Evolutionary conservation across 495 filamentous ascomycete genomes (phyloP).

Genomic region (Neurospora discreta): DNA sequence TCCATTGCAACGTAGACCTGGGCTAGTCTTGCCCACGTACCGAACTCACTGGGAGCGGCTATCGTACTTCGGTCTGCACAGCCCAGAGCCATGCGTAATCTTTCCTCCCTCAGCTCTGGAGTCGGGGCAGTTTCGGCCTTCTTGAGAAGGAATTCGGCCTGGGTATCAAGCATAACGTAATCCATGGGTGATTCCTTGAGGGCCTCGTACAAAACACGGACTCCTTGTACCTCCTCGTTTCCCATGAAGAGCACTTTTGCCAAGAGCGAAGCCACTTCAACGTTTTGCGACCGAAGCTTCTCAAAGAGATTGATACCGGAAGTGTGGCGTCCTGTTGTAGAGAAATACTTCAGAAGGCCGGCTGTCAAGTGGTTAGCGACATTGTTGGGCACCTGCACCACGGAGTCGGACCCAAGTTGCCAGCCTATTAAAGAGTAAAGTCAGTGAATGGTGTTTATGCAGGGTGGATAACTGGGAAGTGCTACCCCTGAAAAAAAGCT

Average conservation of each 20-base stretch:
- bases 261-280: slow-evolving; percentile 87
- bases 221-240: slow-evolving; percentile 91
- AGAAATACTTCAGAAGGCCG: slow-evolving; percentile 91
- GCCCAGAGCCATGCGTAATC: slow-evolving; percentile 72
- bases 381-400: slow-evolving; percentile 93
- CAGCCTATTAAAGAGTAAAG: slow-evolving; percentile 51
- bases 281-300: slow-evolving; percentile 80
- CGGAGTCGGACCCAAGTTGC: slow-evolving; percentile 91
- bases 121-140: slow-evolving; percentile 51
- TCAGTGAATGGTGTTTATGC: slow-evolving; percentile 1
- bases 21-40: slow-evolving; percentile 88
- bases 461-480: background rate
- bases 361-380: slow-evolving; percentile 93
- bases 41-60: slow-evolving; percentile 91
- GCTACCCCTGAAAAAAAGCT: slow-evolving; percentile 84
- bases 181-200: slow-evolving; percentile 91
- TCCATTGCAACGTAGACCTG: slow-evolving; percentile 88
- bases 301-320: slow-evolving; percentile 98
- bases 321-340: slow-evolving; percentile 87
- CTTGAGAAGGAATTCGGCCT: slow-evolving; percentile 81
- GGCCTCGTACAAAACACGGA: slow-evolving; percentile 76
- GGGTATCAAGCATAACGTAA: slow-evolving; percentile 84
- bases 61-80: slow-evolving; percentile 91
- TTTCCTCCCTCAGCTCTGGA: slow-evolving; percentile 39
- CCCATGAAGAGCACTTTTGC: slow-evolving; percentile 82